A percentile compares a stretch with the other conserved stretches of the same genome.
Conservation (phyloP, 805 yeast genomes). For the Kregervanrija fluxuum region DNA sequence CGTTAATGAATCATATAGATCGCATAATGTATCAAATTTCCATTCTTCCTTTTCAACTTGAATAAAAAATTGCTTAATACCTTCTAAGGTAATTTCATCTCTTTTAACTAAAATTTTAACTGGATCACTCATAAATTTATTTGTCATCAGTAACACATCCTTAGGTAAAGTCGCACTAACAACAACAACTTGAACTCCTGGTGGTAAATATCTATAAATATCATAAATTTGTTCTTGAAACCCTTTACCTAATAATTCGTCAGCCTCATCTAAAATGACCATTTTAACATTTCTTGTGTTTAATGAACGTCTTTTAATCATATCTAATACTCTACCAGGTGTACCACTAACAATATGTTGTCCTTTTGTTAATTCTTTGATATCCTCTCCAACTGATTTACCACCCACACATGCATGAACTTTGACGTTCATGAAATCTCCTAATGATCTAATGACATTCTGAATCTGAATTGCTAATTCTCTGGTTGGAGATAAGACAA, state of each 20-base stretch:
- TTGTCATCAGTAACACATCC: conserved; percentile 86
- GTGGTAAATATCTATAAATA: conserved; percentile 82
- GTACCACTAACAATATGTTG: conserved; percentile 96
- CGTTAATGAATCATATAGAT: conserved; percentile 88
- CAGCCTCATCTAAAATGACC: conserved; percentile 97
- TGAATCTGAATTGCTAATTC: conserved; percentile 96
- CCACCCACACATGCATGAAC: conserved; percentile 99
- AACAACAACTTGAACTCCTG: conserved; percentile 87
- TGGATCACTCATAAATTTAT: conserved; percentile 91
- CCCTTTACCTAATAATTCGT: conserved; percentile 89
- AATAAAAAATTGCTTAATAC: conserved; percentile 86
- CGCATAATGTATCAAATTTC: conserved; percentile 93
- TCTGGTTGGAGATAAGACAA: conserved; percentile 94
- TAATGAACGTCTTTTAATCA: conserved; percentile 86
- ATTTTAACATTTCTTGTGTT: conserved; percentile 80
- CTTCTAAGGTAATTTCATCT: conserved; percentile 93
- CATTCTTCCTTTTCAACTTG: conserved; percentile 89
- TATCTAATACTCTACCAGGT: conserved; percentile 95
- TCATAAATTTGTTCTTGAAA: conserved; percentile 95
- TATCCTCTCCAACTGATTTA: conserved; percentile 81
- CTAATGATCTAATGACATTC: conserved; percentile 84
- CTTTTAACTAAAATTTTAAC: conserved; percentile 90
- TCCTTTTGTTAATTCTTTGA: conserved; percentile 74
- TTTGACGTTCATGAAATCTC: conserved; percentile 81
- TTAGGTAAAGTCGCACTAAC: conserved; percentile 92